Evolutionary conservation across 2,329 filamentous ascomycete genomes (phyloP).

Genomic region (Phaeosphaeriaceae sp.): DNA sequence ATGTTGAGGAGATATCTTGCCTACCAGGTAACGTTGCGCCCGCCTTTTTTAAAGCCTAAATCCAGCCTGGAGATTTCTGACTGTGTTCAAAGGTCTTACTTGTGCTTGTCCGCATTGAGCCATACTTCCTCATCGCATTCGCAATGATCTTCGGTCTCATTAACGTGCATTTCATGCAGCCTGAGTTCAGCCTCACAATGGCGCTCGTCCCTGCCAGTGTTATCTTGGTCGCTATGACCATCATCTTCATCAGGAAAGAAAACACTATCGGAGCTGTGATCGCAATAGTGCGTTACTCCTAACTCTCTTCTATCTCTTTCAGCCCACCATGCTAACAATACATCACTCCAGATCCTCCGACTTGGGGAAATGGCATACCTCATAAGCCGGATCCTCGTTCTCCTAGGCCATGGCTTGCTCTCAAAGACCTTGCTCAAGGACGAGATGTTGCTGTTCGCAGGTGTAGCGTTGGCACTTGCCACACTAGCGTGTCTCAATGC

Average conservation of each 20-base stretch:
- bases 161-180: conserved; percentile 26
- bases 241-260: conserved; percentile 20
- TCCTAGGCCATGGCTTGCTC: conserved; percentile 13
- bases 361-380: conserved; percentile 27
- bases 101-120: conserved; percentile 24
- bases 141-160: conserved; percentile 28
- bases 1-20: conserved; percentile 17
- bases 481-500: conserved; percentile 8
- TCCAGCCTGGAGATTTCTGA: not conserved
- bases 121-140: conserved; percentile 30
- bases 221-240: conserved; percentile 18
- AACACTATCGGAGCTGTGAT: conserved; percentile 13
- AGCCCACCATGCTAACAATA: not conserved
- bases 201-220: conserved; percentile 27
- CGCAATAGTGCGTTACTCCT: conserved; percentile 19
- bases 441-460: conserved; percentile 30
- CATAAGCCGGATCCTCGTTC: conserved; percentile 24
- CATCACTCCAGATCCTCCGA: conserved; percentile 13
- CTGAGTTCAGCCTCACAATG: conserved; percentile 32
- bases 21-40: conserved; percentile 22
- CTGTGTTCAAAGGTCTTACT: conserved; percentile 17
- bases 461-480: conserved; percentile 14
- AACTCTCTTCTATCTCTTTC: not conserved
- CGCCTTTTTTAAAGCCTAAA: no score
- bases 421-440: conserved; percentile 25